Base-by-base conservation (phyloP, 495 filamentous ascomycete species). In the Xeromyces bisporus region DNA sequence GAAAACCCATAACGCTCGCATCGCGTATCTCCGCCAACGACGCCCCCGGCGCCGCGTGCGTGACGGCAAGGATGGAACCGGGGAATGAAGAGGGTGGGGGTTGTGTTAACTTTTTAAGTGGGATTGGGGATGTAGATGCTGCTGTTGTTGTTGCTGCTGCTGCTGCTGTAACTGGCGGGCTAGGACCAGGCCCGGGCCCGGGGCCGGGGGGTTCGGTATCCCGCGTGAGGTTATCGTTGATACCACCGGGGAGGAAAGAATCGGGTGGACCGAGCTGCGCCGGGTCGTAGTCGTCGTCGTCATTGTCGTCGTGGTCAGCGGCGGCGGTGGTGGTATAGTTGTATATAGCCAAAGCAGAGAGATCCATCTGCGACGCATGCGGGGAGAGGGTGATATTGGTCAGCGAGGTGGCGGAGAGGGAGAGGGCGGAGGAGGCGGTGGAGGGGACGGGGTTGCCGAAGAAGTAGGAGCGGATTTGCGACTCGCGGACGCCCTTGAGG, bases 381-480 rank as follows among this genome's bases (percentile, higher is more conserved):
- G 89, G 89, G 15, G 77, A 91, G 3, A 99, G 60, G 0, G 82
- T 81, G 31, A 72, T 64, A 39, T 73, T 77, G 2, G 54, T 46
- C 26, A 51, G 46, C 7, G 55, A 48, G 0, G 55, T 48, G 3
- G 49, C 44, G 9, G 47, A 49, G 18, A 55, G 39, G 4, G 51
- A 50, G 17, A 53, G 38, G 0, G 54, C 49, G 2, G 49, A 36
- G 1, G 54, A 50, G 13, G 41, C 47, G 12, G 53, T 50, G 0
- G 55, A 45, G 0, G 55, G 45, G 15, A 55, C 55, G 0, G 64
- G 38, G 36, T 77, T 75, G 2, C 89, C 89, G 50, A 94, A 96
- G 62, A 96, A 99, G 52, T 96, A 99, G 34, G 85, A 73, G 32
- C 75, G 75, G 11, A 94, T 84, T 18, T 77, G 71, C 0, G 73